Evolutionary conservation across 257 asterid species (phyloP).

Genomic region (Nicotiana noctiflora): DNA sequence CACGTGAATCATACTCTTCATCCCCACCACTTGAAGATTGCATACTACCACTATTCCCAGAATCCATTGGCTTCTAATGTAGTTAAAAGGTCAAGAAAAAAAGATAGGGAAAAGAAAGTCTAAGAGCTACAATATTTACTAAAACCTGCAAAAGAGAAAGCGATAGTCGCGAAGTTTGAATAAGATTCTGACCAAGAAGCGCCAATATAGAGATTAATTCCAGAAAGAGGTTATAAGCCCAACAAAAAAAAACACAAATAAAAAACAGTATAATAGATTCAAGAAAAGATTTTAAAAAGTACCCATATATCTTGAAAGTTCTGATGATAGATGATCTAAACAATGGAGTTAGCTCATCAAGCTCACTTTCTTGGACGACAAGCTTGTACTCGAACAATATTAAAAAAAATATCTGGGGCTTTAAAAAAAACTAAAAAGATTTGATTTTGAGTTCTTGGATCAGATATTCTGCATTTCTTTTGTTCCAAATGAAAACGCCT

Average conservation of each 20-base stretch:
- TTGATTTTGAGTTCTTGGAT: neutral
- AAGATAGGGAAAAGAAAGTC: neutral
- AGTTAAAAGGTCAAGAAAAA: too few species aligned
- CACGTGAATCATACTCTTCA: conserved; percentile 57
- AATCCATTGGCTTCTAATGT: conserved; percentile 36
- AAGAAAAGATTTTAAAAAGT: conserved; percentile 15
- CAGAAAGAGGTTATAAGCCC: neutral
- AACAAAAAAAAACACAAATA: neutral
- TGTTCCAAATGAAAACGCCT: neutral
- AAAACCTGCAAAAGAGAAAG: conserved; percentile 12
- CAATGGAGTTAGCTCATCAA: neutral
- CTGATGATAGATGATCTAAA: conserved; percentile 5
- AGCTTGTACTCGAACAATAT: neutral
- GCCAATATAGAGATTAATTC: neutral
- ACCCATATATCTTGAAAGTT: conserved; percentile 12
- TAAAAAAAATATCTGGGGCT: neutral
- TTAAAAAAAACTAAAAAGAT: neutral
- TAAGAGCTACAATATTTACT: neutral
- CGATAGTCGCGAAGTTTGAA: conserved; percentile 17
- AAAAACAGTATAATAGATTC: neutral
- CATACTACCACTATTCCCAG: conserved; percentile 75
- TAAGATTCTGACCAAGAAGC: conserved; percentile 9
- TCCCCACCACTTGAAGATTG: conserved; percentile 71
- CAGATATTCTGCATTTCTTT: conserved; percentile 4
- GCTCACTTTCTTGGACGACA: neutral